A percentile compares a stretch with the other conserved stretches of the same genome.
Conservation (phyloP, 371 early-diverging fungal species). For the Chytridiales sp. region DNA sequence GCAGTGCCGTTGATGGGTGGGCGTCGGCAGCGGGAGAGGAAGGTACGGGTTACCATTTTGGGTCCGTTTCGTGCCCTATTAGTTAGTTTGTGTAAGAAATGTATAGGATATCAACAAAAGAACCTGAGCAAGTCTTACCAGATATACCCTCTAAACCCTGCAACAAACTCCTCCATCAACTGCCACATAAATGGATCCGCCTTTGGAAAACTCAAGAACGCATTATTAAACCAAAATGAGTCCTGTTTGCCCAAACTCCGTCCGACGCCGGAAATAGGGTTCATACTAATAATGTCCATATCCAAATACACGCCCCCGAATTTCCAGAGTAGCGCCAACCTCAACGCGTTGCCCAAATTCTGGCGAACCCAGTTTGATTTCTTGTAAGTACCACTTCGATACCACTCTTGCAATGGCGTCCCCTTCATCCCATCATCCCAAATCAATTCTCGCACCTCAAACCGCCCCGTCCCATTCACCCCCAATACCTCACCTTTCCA, state of each 20-base stretch:
- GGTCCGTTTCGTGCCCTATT: background rate
- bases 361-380: conserved; percentile 15
- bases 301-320: conserved; percentile 34
- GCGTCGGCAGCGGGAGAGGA: too few relatives aligned
- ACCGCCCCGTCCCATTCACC: too few relatives aligned
- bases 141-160: conserved; percentile 23
- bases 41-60: background rate
- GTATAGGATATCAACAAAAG: background rate
- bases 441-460: background rate
- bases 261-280: conserved; percentile 21
- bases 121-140: conserved; percentile 12
- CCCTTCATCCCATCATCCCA: background rate
- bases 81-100: background rate
- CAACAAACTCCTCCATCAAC: conserved; percentile 36
- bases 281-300: conserved; percentile 32
- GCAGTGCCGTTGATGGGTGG: too few relatives aligned
- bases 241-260: conserved; percentile 23
- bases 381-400: background rate
- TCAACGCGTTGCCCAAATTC: conserved; percentile 31
- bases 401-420: conserved; percentile 15
- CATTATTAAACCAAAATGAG: conserved; percentile 23
- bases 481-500: too few relatives aligned
- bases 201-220: conserved; percentile 26
- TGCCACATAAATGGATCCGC: conserved; percentile 29
- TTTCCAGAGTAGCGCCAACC: conserved; percentile 26